phyloP scores from a whole-genome alignment of 208 protist genomes.

The Leishmania tarentolae region DNA sequence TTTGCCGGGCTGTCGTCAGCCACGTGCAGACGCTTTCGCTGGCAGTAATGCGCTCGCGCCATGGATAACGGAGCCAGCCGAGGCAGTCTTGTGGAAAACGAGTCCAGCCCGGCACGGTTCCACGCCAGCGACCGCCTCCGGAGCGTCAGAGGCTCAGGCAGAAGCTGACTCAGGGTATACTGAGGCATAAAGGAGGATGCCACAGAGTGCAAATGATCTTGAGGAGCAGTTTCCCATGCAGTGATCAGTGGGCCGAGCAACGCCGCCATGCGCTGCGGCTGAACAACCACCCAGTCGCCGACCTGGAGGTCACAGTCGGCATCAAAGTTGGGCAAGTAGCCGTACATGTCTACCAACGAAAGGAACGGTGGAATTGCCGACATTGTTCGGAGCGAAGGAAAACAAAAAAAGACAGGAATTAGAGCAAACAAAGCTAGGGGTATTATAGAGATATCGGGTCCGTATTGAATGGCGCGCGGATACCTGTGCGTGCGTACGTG shows the following conservation, averaged over 20 bases:
- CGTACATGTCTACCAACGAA: slow-evolving; percentile 44
- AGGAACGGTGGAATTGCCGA: slow-evolving; percentile 29
- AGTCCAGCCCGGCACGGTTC: slow-evolving; percentile 1
- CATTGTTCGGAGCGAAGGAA: slow-evolving; percentile 4
- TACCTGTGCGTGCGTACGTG: not conserved
- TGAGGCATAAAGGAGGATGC: slow-evolving; percentile 8
- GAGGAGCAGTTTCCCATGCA: slow-evolving; percentile 29
- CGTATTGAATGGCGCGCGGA: not conserved
- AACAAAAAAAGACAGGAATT: not conserved
- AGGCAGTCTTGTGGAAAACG: not conserved
- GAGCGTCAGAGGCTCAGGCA: slow-evolving; percentile 30
- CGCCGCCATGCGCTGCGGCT: slow-evolving; percentile 40
- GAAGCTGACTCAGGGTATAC: slow-evolving; percentile 21
- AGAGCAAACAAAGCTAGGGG: slow-evolving; percentile 1
- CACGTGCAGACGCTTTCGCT: slow-evolving; percentile 26
- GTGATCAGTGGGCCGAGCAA: slow-evolving; percentile 66
- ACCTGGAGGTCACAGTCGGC: slow-evolving; percentile 62
- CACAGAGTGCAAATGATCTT: not conserved
- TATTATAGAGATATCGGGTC: not conserved
- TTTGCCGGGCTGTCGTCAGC: slow-evolving; percentile 9
- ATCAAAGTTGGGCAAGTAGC: slow-evolving; percentile 75
- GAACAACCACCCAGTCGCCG: slow-evolving; percentile 84
- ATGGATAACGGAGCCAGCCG: slow-evolving; percentile 23
- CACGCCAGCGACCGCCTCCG: slow-evolving; percentile 22
- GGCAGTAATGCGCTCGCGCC: slow-evolving; percentile 25